Evolutionary conservation across 257 asterid species (phyloP).

Genomic region (Galeopsis tetrahit): DNA sequence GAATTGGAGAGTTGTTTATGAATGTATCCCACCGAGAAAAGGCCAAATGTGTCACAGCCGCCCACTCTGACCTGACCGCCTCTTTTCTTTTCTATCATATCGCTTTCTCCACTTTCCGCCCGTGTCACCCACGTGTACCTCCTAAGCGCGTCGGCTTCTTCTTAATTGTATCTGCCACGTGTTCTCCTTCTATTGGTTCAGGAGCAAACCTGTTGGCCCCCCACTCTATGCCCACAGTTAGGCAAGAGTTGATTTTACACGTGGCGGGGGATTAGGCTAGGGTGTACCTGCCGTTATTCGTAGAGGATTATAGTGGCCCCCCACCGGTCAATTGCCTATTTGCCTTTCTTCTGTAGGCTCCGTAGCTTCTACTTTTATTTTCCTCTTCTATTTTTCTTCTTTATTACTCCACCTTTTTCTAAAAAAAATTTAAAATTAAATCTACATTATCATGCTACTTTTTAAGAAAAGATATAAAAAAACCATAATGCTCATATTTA

Average conservation of each 20-base stretch:
- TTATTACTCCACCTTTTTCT: background rate
- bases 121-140: slow-evolving; percentile 32
- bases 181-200: background rate
- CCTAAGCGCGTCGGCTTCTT: slow-evolving; percentile 18
- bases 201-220: slow-evolving; percentile 12
- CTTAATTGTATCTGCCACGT: background rate
- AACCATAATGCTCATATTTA: too few species aligned
- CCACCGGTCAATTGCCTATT: slow-evolving; percentile 17
- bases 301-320: slow-evolving; percentile 26
- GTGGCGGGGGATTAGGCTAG: slow-evolving; percentile 26
- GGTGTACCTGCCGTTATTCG: slow-evolving; percentile 26
- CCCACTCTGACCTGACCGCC: slow-evolving; percentile 54
- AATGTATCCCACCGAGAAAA: background rate
- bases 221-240: background rate
- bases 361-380: slow-evolving; percentile 11
- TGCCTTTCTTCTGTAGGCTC: slow-evolving; percentile 9
- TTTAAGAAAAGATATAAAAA: too few species aligned
- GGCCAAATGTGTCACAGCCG: slow-evolving; percentile 39
- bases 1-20: too few species aligned
- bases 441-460: too few species aligned
- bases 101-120: slow-evolving; percentile 30
- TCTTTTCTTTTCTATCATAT: slow-evolving; percentile 22
- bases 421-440: too few species aligned
- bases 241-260: slow-evolving; percentile 4
- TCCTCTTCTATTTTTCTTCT: background rate